Evolutionary conservation across 768 basidiomycete species (phyloP).

Genomic region (Asterophora lycoperdoides): DNA sequence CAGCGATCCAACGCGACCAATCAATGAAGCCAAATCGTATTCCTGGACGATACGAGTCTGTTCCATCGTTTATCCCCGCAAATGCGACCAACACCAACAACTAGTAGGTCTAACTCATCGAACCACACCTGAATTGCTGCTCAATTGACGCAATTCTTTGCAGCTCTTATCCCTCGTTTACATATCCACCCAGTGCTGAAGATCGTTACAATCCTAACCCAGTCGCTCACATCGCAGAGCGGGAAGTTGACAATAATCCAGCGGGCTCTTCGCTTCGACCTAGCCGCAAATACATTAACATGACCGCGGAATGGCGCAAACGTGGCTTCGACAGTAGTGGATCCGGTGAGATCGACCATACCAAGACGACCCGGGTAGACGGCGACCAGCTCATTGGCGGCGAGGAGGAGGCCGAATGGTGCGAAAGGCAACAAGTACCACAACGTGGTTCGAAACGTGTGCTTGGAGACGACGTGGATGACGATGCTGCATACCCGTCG

Average conservation of each 20-base stretch:
- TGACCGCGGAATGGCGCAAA: constrained; percentile 33
- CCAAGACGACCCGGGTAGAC: constrained; percentile 54
- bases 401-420: constrained; percentile 44
- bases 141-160: constrained; percentile 2
- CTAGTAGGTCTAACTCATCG: constrained; percentile 10
- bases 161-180: constrained; percentile 5
- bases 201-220: constrained; percentile 36
- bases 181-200: constrained; percentile 26
- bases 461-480: constrained; percentile 43
- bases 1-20: constrained; percentile 20
- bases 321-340: constrained; percentile 39
- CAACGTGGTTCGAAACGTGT: constrained; percentile 50
- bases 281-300: constrained; percentile 27
- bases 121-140: not conserved
- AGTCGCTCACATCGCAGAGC: constrained; percentile 16
- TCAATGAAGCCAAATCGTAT: constrained; percentile 17
- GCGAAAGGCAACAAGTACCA: constrained; percentile 18
- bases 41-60: constrained; percentile 23
- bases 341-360: constrained; percentile 38
- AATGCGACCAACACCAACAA: constrained; percentile 6
- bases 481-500: constrained; percentile 30
- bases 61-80: constrained; percentile 9
- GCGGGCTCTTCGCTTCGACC: constrained; percentile 24
- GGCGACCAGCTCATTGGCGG: constrained; percentile 44
- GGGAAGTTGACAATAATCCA: constrained; percentile 14